Conservation (phyloP, 768 basidiomycete genomes). For the Postia placenta region DNA sequence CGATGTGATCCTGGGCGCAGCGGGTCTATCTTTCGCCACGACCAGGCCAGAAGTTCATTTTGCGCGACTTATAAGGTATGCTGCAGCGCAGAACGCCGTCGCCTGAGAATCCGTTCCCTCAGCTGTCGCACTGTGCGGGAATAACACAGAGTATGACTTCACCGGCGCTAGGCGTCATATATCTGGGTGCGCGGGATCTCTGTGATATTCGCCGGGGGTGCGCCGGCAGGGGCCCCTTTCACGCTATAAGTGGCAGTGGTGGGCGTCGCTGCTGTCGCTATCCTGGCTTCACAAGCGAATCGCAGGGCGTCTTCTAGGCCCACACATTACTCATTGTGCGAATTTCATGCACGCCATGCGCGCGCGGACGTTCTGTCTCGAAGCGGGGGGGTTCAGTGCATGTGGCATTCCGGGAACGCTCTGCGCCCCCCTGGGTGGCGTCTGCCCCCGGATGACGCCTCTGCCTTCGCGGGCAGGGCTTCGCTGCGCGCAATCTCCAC, state of each 20-base stretch:
- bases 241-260: neutral
- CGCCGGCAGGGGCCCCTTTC: neutral
- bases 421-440: neutral
- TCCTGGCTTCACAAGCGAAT: neutral
- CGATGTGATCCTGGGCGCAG: neutral
- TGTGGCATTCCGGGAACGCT: neutral
- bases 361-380: neutral
- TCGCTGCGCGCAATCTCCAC: neutral
- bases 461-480: neutral
- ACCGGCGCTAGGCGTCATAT: neutral
- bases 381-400: neutral
- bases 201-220: neutral
- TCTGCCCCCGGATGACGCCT: neutral
- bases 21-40: neutral
- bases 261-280: neutral
- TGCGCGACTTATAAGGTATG: neutral
- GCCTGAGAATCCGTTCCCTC: neutral
- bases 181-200: neutral
- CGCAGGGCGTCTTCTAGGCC: neutral
- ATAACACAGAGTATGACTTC: neutral
- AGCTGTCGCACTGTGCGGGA: neutral
- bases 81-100: neutral
- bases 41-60: neutral
- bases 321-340: neutral
- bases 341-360: neutral